phyloP scores from a whole-genome alignment of 768 basidiomycete species.

The Vishniacozyma victoriae region DNA sequence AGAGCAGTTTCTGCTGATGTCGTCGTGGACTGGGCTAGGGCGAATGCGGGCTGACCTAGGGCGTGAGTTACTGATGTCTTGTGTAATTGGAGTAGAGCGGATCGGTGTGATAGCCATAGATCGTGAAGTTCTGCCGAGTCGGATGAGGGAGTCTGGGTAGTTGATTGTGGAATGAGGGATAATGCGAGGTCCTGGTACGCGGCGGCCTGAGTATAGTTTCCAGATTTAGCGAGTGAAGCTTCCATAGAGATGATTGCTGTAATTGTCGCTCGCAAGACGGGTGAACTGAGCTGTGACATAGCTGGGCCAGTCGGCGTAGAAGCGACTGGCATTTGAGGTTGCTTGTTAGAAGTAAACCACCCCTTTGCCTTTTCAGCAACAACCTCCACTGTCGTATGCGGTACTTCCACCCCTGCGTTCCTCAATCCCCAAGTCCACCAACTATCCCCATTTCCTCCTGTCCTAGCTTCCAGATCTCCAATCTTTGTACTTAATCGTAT shows the following conservation, averaged over 20 bases:
- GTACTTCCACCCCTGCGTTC: conserved; percentile 16
- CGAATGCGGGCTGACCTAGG: conserved; percentile 7
- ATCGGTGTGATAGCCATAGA: conserved; percentile 32
- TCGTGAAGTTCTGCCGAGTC: conserved; percentile 27
- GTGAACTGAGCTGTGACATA: conserved; percentile 12
- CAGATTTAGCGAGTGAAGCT: conserved; percentile 23
- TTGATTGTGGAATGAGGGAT: conserved; percentile 13
- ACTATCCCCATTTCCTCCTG: conserved; percentile 22
- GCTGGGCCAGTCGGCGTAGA: neutral
- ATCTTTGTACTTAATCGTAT: conserved; percentile 37
- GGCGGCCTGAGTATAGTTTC: conserved; percentile 19
- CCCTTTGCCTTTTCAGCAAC: conserved; percentile 9
- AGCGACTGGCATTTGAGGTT: neutral
- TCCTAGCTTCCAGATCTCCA: conserved; percentile 31
- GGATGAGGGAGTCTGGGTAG: conserved; percentile 8
- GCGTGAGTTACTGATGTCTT: conserved; percentile 34
- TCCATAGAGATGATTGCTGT: conserved; percentile 33
- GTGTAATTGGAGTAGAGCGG: conserved; percentile 32
- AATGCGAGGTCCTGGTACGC: conserved; percentile 25
- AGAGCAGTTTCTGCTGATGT: conserved; percentile 9
- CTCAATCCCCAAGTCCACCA: conserved; percentile 43
- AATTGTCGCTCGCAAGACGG: conserved; percentile 33
- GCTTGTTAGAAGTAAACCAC: conserved; percentile 18
- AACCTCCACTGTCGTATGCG: neutral
- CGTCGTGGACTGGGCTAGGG: conserved; percentile 9